These are phyloP conservation scores for Irineochytrium annulatum DNA, from an alignment of 192 early-diverging fungal genomes.

Conservation along the genomic window DNA sequence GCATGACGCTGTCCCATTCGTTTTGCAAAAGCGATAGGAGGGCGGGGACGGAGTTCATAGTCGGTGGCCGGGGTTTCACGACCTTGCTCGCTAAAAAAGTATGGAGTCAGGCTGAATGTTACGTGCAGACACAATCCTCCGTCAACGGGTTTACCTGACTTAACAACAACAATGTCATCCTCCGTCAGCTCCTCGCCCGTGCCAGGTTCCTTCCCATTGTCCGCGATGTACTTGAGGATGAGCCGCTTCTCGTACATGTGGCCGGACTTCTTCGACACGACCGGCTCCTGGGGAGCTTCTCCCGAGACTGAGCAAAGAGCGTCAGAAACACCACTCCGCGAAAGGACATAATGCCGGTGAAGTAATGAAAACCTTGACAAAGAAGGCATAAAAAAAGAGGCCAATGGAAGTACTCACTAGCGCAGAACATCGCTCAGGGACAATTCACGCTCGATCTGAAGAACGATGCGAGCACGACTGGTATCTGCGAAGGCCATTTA, in stretches of 20 bases:
- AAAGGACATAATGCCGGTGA: too few species aligned
- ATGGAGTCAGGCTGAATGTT: background rate
- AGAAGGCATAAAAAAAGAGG: too few species aligned
- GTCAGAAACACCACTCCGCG: too few species aligned
- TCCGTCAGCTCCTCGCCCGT: conserved; percentile 65
- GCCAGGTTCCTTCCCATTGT: conserved; percentile 78
- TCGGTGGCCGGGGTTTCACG: conserved; percentile 83
- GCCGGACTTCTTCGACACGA: conserved; percentile 80
- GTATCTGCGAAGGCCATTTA: too few species aligned
- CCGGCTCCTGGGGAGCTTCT: conserved; percentile 80
- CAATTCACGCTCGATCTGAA: too few species aligned
- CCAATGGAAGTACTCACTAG: conserved; percentile 10
- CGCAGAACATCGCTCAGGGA: conserved; percentile 14
- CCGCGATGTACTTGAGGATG: conserved; percentile 80
- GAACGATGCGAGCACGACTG: too few species aligned
- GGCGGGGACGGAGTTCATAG: conserved; percentile 86
- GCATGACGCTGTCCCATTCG: conserved; percentile 95
- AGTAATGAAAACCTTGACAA: too few species aligned
- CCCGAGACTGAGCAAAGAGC: conserved; percentile 96
- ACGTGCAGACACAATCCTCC: background rate
- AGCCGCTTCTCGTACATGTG: conserved; percentile 84
- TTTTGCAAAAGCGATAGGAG: conserved; percentile 85
- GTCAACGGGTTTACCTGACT: conserved; percentile 34
- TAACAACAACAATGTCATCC: conserved; percentile 71
- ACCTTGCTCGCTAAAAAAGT: conserved; percentile 35